Conservation (phyloP, 2,329 filamentous ascomycete species). For the Penicillium hordei region DNA sequence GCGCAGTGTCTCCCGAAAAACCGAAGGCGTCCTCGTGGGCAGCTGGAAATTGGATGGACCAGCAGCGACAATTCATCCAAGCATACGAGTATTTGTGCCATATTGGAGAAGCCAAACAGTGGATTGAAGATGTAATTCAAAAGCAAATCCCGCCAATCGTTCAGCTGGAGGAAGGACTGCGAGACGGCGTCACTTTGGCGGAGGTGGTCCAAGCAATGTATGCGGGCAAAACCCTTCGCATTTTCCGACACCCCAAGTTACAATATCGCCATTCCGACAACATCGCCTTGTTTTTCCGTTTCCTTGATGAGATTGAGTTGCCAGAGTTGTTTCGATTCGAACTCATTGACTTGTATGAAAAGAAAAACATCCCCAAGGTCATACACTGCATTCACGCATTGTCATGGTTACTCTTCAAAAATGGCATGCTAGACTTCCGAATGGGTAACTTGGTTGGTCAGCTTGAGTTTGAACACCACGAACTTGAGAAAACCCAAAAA, state of each 20-base stretch:
- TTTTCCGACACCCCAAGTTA: slow-evolving; percentile 80
- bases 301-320: slow-evolving; percentile 84
- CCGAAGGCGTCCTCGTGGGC: slow-evolving; percentile 69
- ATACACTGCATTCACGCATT: slow-evolving; percentile 98
- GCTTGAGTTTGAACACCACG: slow-evolving; percentile 95
- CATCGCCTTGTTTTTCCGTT: slow-evolving; percentile 92
- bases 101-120: slow-evolving; percentile 97
- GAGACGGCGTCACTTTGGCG: slow-evolving; percentile 90
- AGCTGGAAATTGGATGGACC: slow-evolving; percentile 96
- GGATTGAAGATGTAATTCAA: slow-evolving; percentile 92
- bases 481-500: slow-evolving; percentile 94
- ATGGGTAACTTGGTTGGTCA: slow-evolving; percentile 97
- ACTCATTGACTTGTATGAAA: slow-evolving; percentile 95
- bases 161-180: slow-evolving; percentile 84
- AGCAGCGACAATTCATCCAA: slow-evolving; percentile 91
- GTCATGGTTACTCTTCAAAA: slow-evolving; percentile 94
- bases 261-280: slow-evolving; percentile 98
- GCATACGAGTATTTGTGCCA: slow-evolving; percentile 99
- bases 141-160: slow-evolving; percentile 87
- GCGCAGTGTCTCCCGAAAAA: slow-evolving; percentile 44
- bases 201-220: slow-evolving; percentile 90
- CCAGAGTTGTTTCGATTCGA: slow-evolving; percentile 97
- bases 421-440: slow-evolving; percentile 90
- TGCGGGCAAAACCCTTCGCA: slow-evolving; percentile 71
- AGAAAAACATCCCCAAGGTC: slow-evolving; percentile 99